Evolutionary conservation across 2,329 filamentous ascomycete genomes (phyloP).

Genomic region (Aaosphaeria arxii): DNA sequence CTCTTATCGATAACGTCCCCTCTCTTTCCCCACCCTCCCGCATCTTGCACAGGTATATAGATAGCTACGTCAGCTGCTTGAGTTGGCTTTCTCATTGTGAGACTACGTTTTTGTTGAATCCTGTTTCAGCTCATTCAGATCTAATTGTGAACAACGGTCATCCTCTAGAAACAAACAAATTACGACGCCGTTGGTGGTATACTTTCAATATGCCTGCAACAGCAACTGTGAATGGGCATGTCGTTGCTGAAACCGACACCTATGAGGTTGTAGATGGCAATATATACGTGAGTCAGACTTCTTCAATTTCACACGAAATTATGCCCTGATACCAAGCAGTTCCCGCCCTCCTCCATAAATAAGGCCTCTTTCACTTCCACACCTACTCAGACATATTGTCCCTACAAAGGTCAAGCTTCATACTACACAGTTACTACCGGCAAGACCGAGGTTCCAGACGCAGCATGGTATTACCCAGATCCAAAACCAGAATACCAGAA

Average conservation of each 20-base stretch:
- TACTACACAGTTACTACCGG: slow-evolving; percentile 56
- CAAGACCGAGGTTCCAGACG: slow-evolving; percentile 49
- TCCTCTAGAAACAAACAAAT: too few relatives aligned
- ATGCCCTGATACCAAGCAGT: slow-evolving; percentile 5
- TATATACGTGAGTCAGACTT: slow-evolving; percentile 44
- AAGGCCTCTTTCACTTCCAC: slow-evolving; percentile 45
- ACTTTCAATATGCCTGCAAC: slow-evolving; percentile 34
- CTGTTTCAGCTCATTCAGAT: too few relatives aligned
- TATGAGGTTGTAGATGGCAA: slow-evolving; percentile 59
- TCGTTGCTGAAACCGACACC: slow-evolving; percentile 50
- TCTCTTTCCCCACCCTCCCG: too few relatives aligned
- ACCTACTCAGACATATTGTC: slow-evolving; percentile 49
- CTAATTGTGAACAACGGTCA: too few relatives aligned
- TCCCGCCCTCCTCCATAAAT: slow-evolving; percentile 43
- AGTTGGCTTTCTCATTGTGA: too few relatives aligned
- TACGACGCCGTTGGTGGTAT: too few relatives aligned
- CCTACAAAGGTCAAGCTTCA: slow-evolving; percentile 57
- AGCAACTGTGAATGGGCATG: slow-evolving; percentile 49
- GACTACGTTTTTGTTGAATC: too few relatives aligned
- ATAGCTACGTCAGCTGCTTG: too few relatives aligned
- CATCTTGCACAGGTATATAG: too few relatives aligned
- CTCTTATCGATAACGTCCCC: too few relatives aligned
- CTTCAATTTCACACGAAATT: background rate
- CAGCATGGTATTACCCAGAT: slow-evolving; percentile 58
- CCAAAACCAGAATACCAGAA: slow-evolving; percentile 48